Conservation (phyloP, 805 yeast genomes). For the Candida khao-thaluensis region DNA sequence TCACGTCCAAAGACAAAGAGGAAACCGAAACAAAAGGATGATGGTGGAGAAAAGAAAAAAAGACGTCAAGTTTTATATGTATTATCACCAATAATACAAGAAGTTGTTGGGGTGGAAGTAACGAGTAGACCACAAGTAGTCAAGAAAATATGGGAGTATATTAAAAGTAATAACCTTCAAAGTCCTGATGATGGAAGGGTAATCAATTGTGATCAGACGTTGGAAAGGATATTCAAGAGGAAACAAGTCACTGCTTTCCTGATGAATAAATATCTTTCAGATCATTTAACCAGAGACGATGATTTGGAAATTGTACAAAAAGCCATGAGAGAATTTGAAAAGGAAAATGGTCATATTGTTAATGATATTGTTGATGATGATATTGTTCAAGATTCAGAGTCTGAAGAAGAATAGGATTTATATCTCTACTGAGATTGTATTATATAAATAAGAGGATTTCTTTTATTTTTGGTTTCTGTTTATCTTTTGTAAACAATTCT, state of each 20-base stretch:
- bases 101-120: constrained; percentile 41
- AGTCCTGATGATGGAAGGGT: constrained; percentile 65
- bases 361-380: not conserved
- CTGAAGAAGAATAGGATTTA: constrained; percentile 2
- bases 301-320: constrained; percentile 14
- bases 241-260: constrained; percentile 52
- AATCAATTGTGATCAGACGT: constrained; percentile 59
- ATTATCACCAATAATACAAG: constrained; percentile 52
- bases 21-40: constrained; percentile 6
- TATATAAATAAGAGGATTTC: not conserved
- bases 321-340: constrained; percentile 1
- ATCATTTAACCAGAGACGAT: constrained; percentile 46
- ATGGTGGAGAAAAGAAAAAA: constrained; percentile 25
- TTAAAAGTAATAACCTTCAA: constrained; percentile 60
- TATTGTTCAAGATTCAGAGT: not conserved
- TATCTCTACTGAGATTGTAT: no score
- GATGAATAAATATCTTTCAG: constrained; percentile 54
- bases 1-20: constrained; percentile 8
- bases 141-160: constrained; percentile 67
- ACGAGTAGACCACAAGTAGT: constrained; percentile 71
- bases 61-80: constrained; percentile 44
- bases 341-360: constrained; percentile 3
- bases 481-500: no score
- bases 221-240: constrained; percentile 59
- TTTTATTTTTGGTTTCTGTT: no score